These are phyloP conservation scores for Exophiala spinifera DNA, from an alignment of 2,329 filamentous ascomycete species.

Conservation along the genomic window DNA sequence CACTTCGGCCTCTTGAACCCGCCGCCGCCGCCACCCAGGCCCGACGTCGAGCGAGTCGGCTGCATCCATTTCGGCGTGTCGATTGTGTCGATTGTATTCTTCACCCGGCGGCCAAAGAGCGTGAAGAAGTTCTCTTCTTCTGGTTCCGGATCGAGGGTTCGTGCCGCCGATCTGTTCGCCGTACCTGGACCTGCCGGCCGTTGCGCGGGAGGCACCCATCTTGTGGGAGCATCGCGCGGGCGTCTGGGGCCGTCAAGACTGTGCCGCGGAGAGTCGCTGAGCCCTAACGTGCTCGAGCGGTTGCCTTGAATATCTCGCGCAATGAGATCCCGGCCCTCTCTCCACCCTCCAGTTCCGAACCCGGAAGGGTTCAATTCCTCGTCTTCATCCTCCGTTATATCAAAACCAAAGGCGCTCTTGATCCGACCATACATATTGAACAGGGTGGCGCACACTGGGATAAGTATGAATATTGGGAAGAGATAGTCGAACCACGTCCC, in stretches of 20 bases:
- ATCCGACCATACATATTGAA: constrained; percentile 88
- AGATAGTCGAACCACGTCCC: constrained; percentile 81
- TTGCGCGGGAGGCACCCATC: constrained; percentile 35
- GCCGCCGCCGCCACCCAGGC: constrained; percentile 52
- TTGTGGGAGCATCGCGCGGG: constrained; percentile 33
- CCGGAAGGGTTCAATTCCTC: constrained; percentile 59
- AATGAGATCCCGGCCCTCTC: constrained; percentile 86
- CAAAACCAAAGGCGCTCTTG: constrained; percentile 74
- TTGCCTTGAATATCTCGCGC: constrained; percentile 70
- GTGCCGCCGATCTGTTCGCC: constrained; percentile 29
- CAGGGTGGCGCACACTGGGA: constrained; percentile 79
- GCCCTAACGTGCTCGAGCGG: constrained; percentile 52
- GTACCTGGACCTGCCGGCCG: not conserved
- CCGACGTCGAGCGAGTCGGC: constrained; percentile 35
- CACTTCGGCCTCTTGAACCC: constrained; percentile 72
- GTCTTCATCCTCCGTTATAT: constrained; percentile 70
- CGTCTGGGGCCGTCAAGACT: constrained; percentile 28
- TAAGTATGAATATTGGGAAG: constrained; percentile 81
- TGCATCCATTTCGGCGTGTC: constrained; percentile 76
- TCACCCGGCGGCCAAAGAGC: constrained; percentile 77
- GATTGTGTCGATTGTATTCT: constrained; percentile 84
- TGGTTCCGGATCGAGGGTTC: constrained; percentile 53
- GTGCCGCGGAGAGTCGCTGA: constrained; percentile 31
- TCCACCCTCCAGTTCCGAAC: constrained; percentile 80
- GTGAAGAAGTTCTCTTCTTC: constrained; percentile 81